Conservation (phyloP, 768 basidiomycete species). For the Mycena maculata region DNA sequence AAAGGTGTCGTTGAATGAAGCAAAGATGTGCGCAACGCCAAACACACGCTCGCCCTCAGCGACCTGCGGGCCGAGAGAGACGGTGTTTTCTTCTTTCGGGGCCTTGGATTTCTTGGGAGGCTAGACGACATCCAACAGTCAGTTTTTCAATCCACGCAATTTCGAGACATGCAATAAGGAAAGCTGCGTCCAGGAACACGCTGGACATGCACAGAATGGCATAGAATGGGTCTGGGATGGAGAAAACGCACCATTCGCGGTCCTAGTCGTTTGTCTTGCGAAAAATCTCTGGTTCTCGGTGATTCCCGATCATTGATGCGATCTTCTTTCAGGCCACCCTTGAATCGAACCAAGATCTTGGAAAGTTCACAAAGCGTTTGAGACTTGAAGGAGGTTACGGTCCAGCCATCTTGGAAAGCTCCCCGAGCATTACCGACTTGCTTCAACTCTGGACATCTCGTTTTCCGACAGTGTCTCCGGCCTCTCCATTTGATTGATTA, state of each 20-base stretch:
- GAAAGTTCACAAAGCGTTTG: constrained; percentile 39
- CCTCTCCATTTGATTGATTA: constrained; percentile 16
- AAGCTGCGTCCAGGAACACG: no score
- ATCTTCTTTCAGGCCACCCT: constrained; percentile 28
- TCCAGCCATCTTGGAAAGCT: neutral
- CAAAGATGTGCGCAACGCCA: constrained; percentile 98
- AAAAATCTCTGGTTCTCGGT: no score
- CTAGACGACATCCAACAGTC: constrained; percentile 51
- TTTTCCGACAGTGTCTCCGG: neutral
- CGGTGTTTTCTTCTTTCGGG: constrained; percentile 83
- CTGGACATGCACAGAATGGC: no score
- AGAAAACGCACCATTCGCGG: no score
- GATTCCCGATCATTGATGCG: no score
- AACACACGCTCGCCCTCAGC: constrained; percentile 97
- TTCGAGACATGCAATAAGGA: neutral
- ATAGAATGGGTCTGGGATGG: no score
- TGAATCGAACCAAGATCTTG: constrained; percentile 30
- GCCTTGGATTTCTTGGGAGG: constrained; percentile 87
- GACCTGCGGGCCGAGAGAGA: constrained; percentile 95
- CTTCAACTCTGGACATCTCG: constrained; percentile 13
- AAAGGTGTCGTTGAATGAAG: constrained; percentile 99
- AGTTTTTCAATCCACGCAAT: neutral
- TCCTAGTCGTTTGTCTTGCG: no score
- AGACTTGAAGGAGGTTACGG: constrained; percentile 41
- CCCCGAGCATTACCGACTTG: constrained; percentile 26